These are phyloP conservation scores for Brassica carinata DNA, from an alignment of 345 rosid species.

Conservation along the genomic window DNA sequence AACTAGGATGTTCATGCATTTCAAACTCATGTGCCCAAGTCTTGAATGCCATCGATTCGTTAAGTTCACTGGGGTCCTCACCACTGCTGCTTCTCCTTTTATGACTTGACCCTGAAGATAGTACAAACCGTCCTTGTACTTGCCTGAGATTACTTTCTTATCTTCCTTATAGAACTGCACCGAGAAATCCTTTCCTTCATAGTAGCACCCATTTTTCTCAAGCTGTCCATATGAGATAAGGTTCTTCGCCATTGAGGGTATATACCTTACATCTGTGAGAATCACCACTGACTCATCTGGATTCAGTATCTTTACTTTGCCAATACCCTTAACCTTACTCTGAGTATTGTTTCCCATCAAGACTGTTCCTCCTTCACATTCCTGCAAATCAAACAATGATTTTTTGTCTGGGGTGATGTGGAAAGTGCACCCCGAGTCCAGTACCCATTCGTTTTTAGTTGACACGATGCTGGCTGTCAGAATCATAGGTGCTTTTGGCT, in stretches of 20 bases:
- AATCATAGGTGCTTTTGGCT: neutral
- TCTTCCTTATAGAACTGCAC: neutral
- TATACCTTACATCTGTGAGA: no score
- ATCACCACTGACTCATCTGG: no score
- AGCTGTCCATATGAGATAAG: no score
- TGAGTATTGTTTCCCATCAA: neutral
- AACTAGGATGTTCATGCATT: neutral
- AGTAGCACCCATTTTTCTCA: neutral
- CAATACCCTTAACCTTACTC: neutral
- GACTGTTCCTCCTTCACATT: neutral
- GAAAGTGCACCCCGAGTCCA: neutral
- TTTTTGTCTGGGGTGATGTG: neutral
- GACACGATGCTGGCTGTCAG: neutral
- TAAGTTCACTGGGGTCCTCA: neutral
- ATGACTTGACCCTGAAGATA: neutral
- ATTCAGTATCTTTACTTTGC: no score
- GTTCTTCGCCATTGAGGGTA: no score
- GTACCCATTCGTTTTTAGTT: neutral
- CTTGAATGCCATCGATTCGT: neutral
- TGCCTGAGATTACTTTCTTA: neutral
- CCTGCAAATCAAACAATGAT: neutral
- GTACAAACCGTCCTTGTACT: neutral
- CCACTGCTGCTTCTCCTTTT: neutral
- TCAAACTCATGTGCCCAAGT: neutral
- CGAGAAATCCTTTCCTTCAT: neutral